phyloP scores from a whole-genome alignment of 495 filamentous ascomycete genomes.

The Hypoxylon rickii region DNA sequence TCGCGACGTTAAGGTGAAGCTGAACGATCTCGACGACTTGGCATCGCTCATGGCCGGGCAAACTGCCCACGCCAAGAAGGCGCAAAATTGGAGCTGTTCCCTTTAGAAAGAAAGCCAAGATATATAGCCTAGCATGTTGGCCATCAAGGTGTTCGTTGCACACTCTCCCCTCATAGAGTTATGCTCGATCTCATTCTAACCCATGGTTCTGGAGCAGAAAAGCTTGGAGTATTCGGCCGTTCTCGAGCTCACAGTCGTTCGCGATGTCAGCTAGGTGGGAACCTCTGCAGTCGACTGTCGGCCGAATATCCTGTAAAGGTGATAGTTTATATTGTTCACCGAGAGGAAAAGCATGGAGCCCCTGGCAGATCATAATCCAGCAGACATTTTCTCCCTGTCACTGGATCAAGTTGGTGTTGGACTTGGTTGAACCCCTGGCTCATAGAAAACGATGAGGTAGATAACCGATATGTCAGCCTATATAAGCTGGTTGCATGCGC shows the following conservation, averaged over 20 bases:
- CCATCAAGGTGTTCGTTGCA: constrained; percentile 20
- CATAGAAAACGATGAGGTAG: too few relatives aligned
- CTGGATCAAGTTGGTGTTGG: neutral
- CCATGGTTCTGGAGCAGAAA: neutral
- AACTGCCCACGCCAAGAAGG: constrained; percentile 18
- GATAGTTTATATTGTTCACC: neutral
- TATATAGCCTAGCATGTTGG: constrained; percentile 15
- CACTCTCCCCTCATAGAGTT: neutral
- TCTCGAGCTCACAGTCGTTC: neutral
- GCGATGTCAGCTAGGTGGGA: neutral
- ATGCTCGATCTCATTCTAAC: neutral
- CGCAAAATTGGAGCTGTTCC: constrained; percentile 2
- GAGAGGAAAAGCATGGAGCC: neutral
- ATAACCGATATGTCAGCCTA: too few relatives aligned
- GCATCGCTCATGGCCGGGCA: constrained; percentile 3
- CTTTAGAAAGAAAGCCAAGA: constrained; percentile 21
- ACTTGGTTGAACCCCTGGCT: neutral
- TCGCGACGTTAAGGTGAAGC: neutral
- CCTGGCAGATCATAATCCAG: neutral
- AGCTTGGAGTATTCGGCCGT: neutral
- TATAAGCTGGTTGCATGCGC: constrained; percentile 1
- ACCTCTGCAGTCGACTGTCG: neutral
- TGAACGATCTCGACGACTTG: constrained; percentile 13
- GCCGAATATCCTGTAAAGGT: neutral
- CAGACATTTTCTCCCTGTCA: neutral